Evolutionary conservation across 140 eudicot genomes (phyloP), one percentile per base, ranked within the genome.

Genomic region (Senecio squalidus): DNA sequence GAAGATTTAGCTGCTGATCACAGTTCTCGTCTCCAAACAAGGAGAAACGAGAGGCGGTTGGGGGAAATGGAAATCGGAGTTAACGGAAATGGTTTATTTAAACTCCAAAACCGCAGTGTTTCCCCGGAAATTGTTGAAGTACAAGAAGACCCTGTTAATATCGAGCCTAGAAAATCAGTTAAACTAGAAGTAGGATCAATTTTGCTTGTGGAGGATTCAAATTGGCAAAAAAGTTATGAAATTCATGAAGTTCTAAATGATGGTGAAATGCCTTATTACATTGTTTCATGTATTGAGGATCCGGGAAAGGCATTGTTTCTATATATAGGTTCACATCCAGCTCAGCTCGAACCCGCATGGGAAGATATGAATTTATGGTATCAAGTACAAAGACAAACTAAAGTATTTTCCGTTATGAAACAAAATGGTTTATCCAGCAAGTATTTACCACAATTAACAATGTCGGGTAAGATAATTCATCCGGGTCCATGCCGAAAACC

Each of bases 291-390:
- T 13, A 55, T 70, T 17, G 95, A 92, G 18, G 74, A 71, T 47
- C 81, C 67, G 0, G 82, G 82, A 4, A 76, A 77, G 44, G 38
- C 58, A 0, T 47, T 92, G 68, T 74, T 78, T 44, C 23, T 92
- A 29, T 78, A 83, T 28, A 72, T 87, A 0, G 98, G 98, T 23
- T 82, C 98, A n/a, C 95, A 80, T 62, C 91, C 96, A n/a, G 84
- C 98, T 55, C 95, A 80, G 46, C 64, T 92, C 60, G 98, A 87
- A 71, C 90, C 95, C 0, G 85, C 96, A 1, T 87, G 88, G 96
- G 96, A 92, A 63, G 93, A 87, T 70, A 87, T 92, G 98, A 87
- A 82, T 31, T 56, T 81, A 28, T 92, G 98, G 98, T 92, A 92
- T 73, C 96, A 84, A 75, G 98, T 92, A 15, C 98, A 92, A 43